Conservation (phyloP, 495 filamentous ascomycete species). For the Penicillium ucsense region DNA sequence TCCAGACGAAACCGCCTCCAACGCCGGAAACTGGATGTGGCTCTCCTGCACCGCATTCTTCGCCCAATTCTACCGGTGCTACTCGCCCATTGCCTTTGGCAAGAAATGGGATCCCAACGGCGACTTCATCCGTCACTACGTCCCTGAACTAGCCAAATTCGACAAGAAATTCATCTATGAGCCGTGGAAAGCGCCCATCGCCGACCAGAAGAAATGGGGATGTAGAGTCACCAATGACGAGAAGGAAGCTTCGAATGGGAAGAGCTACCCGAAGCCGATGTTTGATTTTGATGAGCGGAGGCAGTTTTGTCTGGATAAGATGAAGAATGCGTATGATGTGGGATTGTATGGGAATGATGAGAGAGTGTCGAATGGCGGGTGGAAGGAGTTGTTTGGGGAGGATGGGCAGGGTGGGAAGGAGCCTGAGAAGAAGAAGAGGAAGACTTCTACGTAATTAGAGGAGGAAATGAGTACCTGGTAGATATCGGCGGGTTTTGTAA, state of each 20-base stretch:
- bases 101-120: constrained; percentile 59
- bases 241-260: constrained; percentile 16
- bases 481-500: too few relatives aligned
- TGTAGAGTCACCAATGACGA: constrained; percentile 48
- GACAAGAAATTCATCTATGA: constrained; percentile 63
- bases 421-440: constrained; percentile 13
- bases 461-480: background rate
- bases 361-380: constrained; percentile 49
- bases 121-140: constrained; percentile 46
- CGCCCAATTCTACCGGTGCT: constrained; percentile 54
- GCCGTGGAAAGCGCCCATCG: constrained; percentile 57
- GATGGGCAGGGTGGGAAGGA: constrained; percentile 8
- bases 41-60: constrained; percentile 64
- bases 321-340: constrained; percentile 57
- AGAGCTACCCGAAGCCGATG: constrained; percentile 57
- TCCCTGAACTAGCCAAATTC: constrained; percentile 49
- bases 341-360: constrained; percentile 50
- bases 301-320: constrained; percentile 46
- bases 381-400: constrained; percentile 44
- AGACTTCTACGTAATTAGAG: background rate
- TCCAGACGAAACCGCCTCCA: constrained; percentile 53
- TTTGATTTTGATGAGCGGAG: constrained; percentile 57
- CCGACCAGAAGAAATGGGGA: constrained; percentile 49
- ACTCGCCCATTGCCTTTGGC: constrained; percentile 55
- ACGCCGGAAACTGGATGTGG: constrained; percentile 69